Base-by-base conservation (phyloP, 257 asterid species). In the Penstemon newberryi region DNA sequence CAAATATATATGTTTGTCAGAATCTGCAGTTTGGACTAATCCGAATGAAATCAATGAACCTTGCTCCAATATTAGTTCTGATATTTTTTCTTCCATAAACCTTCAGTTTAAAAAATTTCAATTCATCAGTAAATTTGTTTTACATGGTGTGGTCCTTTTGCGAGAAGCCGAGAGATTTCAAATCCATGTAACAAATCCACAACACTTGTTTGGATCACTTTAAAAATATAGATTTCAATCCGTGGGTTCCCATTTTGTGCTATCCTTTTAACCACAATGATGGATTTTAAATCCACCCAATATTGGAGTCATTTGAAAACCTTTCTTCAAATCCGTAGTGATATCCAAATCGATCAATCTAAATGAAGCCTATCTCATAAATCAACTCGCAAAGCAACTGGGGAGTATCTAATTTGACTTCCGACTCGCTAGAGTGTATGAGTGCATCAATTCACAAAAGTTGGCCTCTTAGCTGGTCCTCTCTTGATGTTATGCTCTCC, bases 1-100 rank as follows among this genome's bases (percentile, higher is more conserved):
- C 10, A 33, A 38, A 8, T 38, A 60, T 25, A 3, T 41, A 11
- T 36, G 5, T 25, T 49, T 45, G 62, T 60, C 56, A 38, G 52
- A 18, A 33, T 53, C 77, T 44, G 63, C 36, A 58, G 10, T 57
- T 3, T 11, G 36, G 19, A 65, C 25, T 70, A 54, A 44, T 66
- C 46, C 33, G 25, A 65, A 39, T 46, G 66, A 55, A 60, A 71
- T 50, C 43, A 46, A 47, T 60, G 40, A 40, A 58, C 60, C 40
- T 10, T 25, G 37, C 8, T 60, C 66, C 13, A 3, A 37, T 43
- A 50, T 53, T 38, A 6, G 56, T 44, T 56, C 57, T 65, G 62
- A 52, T 71, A 37, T 39, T 59, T 60, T 44, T 15, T 54, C 52
- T 19, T 64, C 47, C n/a, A 39, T 44, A 62, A 70, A 25, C 44